phyloP scores from a whole-genome alignment of 2,329 filamentous ascomycete genomes.

The Phialemoniopsis sp. region DNA sequence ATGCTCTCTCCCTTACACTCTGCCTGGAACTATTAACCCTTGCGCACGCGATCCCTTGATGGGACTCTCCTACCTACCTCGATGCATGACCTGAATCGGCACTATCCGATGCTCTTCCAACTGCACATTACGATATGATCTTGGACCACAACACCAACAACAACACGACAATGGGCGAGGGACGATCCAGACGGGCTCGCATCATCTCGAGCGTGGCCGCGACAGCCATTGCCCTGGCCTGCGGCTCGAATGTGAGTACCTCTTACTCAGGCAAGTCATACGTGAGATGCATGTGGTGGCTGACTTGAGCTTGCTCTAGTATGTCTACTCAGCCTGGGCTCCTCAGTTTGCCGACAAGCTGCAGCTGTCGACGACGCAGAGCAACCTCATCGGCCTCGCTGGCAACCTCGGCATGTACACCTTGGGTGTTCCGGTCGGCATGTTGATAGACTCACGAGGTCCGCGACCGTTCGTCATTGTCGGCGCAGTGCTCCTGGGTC shows the following conservation, averaged over 20 bases:
- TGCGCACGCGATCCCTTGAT: too few relatives aligned
- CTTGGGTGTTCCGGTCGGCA: slow-evolving; percentile 81
- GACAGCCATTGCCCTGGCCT: slow-evolving; percentile 79
- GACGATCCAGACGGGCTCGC: slow-evolving; percentile 46
- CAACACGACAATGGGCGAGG: too few relatives aligned
- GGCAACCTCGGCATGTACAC: slow-evolving; percentile 95
- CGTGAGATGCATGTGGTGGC: slow-evolving; percentile 7
- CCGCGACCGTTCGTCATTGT: slow-evolving; percentile 74
- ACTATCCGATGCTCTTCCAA: too few relatives aligned
- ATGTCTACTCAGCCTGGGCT: slow-evolving; percentile 97
- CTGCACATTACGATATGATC: slow-evolving; percentile 25
- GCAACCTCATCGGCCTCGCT: slow-evolving; percentile 82
- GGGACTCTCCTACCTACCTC: too few relatives aligned
- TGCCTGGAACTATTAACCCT: too few relatives aligned
- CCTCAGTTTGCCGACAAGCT: slow-evolving; percentile 89
- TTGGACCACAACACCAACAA: slow-evolving; percentile 42
- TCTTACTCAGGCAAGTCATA: neutral
- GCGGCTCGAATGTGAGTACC: slow-evolving; percentile 80
- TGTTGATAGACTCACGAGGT: slow-evolving; percentile 79
- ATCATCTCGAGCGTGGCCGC: slow-evolving; percentile 81
- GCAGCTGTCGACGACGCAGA: slow-evolving; percentile 85
- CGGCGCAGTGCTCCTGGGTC: slow-evolving; percentile 67
- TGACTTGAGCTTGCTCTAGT: slow-evolving; percentile 46
- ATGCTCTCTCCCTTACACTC: too few relatives aligned
- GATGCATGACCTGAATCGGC: too few relatives aligned